Conservation (phyloP, 1,284 basidiomycete species). For the Trametes hirsuta region DNA sequence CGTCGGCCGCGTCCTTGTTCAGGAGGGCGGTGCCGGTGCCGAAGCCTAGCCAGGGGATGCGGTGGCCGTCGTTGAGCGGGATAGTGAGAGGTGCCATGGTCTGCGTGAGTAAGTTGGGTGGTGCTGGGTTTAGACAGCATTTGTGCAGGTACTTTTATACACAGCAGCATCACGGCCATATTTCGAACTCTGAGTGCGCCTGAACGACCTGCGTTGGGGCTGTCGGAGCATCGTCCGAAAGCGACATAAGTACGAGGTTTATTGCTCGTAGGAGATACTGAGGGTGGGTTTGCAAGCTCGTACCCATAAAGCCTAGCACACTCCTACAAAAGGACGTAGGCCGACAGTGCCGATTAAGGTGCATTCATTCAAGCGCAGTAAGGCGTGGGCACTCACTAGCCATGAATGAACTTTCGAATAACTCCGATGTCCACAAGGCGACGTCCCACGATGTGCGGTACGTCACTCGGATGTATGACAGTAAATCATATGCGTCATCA, state of each 20-base stretch:
- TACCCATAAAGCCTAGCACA: neutral
- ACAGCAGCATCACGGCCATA: neutral
- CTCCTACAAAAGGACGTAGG: neutral
- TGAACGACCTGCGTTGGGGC: neutral
- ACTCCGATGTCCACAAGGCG: no score
- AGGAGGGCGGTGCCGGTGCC: constrained; percentile 70
- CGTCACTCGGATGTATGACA: no score
- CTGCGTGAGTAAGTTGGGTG: neutral
- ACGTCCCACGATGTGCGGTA: no score
- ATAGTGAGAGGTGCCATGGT: constrained; percentile 45
- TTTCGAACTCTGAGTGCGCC: neutral
- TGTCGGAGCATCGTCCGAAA: neutral
- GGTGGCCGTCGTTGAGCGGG: constrained; percentile 60
- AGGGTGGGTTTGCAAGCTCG: neutral
- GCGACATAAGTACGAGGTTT: neutral
- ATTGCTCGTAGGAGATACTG: neutral
- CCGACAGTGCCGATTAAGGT: neutral
- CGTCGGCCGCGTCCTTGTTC: constrained; percentile 51
- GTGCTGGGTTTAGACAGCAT: neutral
- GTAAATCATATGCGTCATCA: no score
- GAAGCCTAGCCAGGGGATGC: constrained; percentile 66
- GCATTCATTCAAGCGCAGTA: no score
- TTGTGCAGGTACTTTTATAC: neutral
- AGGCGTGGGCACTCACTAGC: no score
- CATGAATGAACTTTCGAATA: no score